These are phyloP conservation scores for Gelatoporia subvermispora DNA, from an alignment of 768 basidiomycete genomes.

Conservation along the genomic window DNA sequence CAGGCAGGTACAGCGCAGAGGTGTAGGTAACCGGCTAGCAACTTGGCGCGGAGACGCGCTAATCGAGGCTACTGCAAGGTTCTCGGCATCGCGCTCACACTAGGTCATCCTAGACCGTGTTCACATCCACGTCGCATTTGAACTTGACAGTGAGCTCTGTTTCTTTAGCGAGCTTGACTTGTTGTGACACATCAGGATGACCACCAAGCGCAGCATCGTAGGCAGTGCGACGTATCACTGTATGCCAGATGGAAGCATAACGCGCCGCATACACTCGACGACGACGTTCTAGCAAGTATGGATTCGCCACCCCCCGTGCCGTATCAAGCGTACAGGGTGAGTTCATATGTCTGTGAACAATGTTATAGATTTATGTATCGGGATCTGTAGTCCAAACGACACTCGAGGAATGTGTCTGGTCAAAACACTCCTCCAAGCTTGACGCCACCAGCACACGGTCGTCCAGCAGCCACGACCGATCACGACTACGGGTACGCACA, in stretches of 20 bases:
- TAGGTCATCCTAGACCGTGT: too few relatives aligned
- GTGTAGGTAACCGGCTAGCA: background rate
- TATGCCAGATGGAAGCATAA: too few relatives aligned
- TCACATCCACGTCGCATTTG: too few relatives aligned
- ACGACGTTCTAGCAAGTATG: slow-evolving; percentile 11
- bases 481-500: slow-evolving; percentile 12
- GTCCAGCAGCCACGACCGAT: background rate
- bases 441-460: background rate
- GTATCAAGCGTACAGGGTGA: slow-evolving; percentile 48
- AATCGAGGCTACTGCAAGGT: background rate
- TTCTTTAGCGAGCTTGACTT: too few relatives aligned
- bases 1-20: slow-evolving; percentile 1
- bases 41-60: background rate
- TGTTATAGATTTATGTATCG: background rate
- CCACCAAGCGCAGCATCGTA: too few relatives aligned
- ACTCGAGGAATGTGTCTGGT: slow-evolving; percentile 35
- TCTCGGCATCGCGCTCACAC: too few relatives aligned
- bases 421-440: slow-evolving; percentile 2
- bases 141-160: too few relatives aligned
- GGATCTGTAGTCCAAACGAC: slow-evolving; percentile 39
- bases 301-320: slow-evolving; percentile 32
- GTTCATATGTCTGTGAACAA: background rate
- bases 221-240: too few relatives aligned
- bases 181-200: too few relatives aligned
- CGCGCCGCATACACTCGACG: background rate